These are phyloP conservation scores for Ambrosia trifida DNA, from an alignment of 129 eudicot species.

Conservation along the genomic window DNA sequence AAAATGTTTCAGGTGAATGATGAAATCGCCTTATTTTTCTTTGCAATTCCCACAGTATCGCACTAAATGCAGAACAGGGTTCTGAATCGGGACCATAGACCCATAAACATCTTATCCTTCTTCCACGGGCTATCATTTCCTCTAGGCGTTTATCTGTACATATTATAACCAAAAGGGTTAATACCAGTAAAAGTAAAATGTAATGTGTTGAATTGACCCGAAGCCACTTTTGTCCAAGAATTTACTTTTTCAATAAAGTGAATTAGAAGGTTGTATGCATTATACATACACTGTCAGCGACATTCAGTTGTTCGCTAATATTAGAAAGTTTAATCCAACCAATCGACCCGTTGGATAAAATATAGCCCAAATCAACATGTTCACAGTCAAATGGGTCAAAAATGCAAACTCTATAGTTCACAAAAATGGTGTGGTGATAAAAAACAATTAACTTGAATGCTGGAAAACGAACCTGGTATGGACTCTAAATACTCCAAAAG, in stretches of 20 bases:
- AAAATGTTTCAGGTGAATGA: conserved; percentile 88
- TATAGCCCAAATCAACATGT: background rate
- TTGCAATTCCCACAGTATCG: conserved; percentile 91
- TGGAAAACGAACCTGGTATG: conserved; percentile 67
- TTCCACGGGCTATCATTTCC: conserved; percentile 76
- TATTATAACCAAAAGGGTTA: conserved; percentile 3
- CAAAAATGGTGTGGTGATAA: background rate
- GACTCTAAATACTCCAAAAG: conserved; percentile 88
- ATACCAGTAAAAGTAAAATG: background rate
- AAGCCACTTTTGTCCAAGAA: too few relatives aligned
- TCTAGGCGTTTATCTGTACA: conserved; percentile 66
- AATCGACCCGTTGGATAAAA: background rate
- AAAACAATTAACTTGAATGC: background rate
- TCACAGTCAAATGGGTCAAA: background rate
- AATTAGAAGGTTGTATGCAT: background rate
- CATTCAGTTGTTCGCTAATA: background rate
- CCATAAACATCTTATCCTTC: conserved; percentile 81
- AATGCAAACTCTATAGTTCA: background rate
- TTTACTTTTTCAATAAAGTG: too few relatives aligned
- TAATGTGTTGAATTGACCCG: too few relatives aligned
- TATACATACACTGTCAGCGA: background rate
- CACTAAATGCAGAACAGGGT: conserved; percentile 77
- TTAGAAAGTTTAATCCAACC: background rate
- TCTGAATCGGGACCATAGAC: conserved; percentile 75
- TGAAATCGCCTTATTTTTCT: conserved; percentile 85